These are phyloP conservation scores for Candida glucosophila DNA, from an alignment of 1,139 yeast genomes.

Conservation along the genomic window DNA sequence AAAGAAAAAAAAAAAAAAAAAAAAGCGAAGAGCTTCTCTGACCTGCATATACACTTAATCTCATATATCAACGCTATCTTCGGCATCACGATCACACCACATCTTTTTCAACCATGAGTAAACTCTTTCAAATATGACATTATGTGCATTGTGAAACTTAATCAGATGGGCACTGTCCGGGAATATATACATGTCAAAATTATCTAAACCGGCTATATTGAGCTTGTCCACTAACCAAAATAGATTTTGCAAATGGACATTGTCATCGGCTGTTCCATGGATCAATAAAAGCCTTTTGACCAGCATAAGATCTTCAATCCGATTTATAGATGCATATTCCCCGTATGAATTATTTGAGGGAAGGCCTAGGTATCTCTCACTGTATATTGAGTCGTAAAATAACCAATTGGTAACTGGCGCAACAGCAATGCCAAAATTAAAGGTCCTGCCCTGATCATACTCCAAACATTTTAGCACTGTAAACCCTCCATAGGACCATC, in stretches of 20 bases:
- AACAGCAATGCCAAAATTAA: slow-evolving; percentile 70
- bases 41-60: too few species aligned
- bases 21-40: too few species aligned
- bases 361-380: slow-evolving; percentile 81
- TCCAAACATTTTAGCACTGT: slow-evolving; percentile 67
- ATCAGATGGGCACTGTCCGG: slow-evolving; percentile 93
- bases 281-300: slow-evolving; percentile 62
- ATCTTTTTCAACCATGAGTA: too few species aligned
- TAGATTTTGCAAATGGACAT: slow-evolving; percentile 89
- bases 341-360: slow-evolving; percentile 53
- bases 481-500: slow-evolving; percentile 82
- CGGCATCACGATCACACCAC: too few species aligned
- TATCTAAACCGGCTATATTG: slow-evolving; percentile 54
- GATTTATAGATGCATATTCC: slow-evolving; percentile 34
- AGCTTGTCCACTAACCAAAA: slow-evolving; percentile 65
- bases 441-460: slow-evolving; percentile 48
- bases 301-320: slow-evolving; percentile 38
- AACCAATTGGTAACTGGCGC: slow-evolving; percentile 81
- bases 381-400: slow-evolving; percentile 67
- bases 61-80: too few species aligned
- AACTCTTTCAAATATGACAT: slow-evolving; percentile 67
- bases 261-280: slow-evolving; percentile 98
- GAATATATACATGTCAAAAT: slow-evolving; percentile 83
- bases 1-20: too few species aligned
- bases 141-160: slow-evolving; percentile 67